Base-by-base conservation (phyloP, 1,284 basidiomycete genomes). In the Coniophora puteana region DNA sequence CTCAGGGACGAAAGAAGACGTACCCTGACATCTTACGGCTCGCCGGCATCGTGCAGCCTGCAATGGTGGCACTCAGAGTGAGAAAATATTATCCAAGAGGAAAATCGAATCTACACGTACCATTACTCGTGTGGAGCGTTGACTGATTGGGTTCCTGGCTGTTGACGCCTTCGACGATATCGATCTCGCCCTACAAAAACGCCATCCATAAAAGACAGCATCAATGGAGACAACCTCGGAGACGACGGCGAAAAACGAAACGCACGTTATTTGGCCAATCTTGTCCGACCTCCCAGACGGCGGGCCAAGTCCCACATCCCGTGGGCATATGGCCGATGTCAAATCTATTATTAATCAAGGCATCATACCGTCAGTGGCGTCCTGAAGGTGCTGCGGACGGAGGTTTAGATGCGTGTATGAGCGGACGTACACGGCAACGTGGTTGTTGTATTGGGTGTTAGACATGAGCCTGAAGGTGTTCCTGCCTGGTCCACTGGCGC, bases 241-340 rank as follows among this genome's bases (percentile, higher is more conserved):
- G 10, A 25, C n/a, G n/a, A n/a, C n/a, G 37, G 21, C 25, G 10
- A 66, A 75, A 61, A 73, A 89, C 18, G n/a, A n/a, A n/a, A n/a
- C n/a, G n/a, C n/a, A n/a, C 75, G 26, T 65, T 54, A 38, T 62
- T 53, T 3, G 78, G 78, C 78, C 78, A 80, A 46, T 71, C 55
- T 22, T 58, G 53, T 24, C 62, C 72, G 12, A 70, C 71, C 62
- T 71, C 74, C 89, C 89, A 38, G 17, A 62, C 59, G 23, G 53
- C 57, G 8, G 89, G 89, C 89, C 89, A 93, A 30, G 83, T 76
- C 31, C 77, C 76, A 59, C 87, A 90, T 1, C 89, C 89, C 52
- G 78, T 74, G 2, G 90, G 88, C 80, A 89, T 89, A 13, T 76
- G 62, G 40, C 62, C 66, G 47, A 90, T 73, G 57, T 93, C 89